Conservation (phyloP, 2,329 filamentous ascomycete genomes). For the Alternaria consortialis region DNA sequence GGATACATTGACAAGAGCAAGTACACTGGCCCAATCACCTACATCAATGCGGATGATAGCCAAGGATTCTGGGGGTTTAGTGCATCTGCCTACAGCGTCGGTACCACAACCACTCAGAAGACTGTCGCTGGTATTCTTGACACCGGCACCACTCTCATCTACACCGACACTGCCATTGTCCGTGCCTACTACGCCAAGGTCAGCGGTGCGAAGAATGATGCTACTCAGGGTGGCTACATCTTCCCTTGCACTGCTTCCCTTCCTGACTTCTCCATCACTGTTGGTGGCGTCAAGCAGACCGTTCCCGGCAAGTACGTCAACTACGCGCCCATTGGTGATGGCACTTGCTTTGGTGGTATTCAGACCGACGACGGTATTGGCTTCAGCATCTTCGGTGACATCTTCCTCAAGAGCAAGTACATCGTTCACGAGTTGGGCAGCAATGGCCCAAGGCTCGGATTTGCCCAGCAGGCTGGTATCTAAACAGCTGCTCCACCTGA, state of each 20-base stretch:
- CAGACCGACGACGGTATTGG: conserved; percentile 69
- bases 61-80: conserved; percentile 72
- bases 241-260: conserved; percentile 61
- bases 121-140: conserved; percentile 69
- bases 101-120: conserved; percentile 51
- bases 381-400: conserved; percentile 77
- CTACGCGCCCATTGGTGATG: conserved; percentile 56
- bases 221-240: conserved; percentile 62
- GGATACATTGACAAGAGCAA: conserved; percentile 67
- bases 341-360: conserved; percentile 78
- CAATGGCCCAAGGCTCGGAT: conserved; percentile 53
- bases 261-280: conserved; percentile 63
- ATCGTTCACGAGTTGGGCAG: conserved; percentile 64
- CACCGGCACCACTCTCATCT: conserved; percentile 74
- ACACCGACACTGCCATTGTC: conserved; percentile 64
- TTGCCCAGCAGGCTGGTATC: conserved; percentile 52
- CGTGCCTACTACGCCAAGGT: conserved; percentile 69
- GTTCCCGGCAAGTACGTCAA: conserved; percentile 66
- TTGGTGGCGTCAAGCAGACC: conserved; percentile 60
- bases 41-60: conserved; percentile 63
- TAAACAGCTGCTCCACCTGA: conserved; percentile 10
- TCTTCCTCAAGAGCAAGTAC: conserved; percentile 81
- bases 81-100: conserved; percentile 65
- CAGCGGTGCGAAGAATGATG: conserved; percentile 59
- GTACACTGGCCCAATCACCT: conserved; percentile 67